Conservation (phyloP, 169 alveolate genomes). For the Plasmodium knowlesi region DNA sequence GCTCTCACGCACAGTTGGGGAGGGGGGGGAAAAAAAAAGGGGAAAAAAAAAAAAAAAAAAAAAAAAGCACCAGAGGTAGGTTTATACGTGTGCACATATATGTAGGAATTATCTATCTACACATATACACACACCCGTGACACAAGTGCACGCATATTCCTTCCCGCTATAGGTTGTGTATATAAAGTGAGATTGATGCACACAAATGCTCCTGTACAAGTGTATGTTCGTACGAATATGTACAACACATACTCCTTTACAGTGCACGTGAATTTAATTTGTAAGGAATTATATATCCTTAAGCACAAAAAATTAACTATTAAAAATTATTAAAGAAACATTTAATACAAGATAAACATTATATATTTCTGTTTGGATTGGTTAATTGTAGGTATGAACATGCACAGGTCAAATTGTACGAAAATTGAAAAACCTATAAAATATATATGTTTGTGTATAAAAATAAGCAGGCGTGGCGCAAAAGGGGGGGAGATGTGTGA, state of each 20-base stretch:
- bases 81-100: not conserved
- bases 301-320: constrained; percentile 59
- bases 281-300: constrained; percentile 4
- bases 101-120: not conserved
- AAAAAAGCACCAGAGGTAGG: not conserved
- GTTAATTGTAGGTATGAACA: not conserved
- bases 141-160: not conserved
- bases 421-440: not conserved
- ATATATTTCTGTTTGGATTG: not conserved
- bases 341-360: constrained; percentile 17
- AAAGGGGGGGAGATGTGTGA: not conserved
- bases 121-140: not conserved
- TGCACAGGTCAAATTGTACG: not conserved
- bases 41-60: too few relatives aligned
- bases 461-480: not conserved
- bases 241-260: not conserved
- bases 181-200: not conserved
- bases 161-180: not conserved
- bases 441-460: not conserved
- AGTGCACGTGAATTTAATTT: not conserved
- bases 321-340: constrained; percentile 45
- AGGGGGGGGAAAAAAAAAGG: not conserved
- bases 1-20: not conserved
- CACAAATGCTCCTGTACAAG: not conserved
- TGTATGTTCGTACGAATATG: not conserved